phyloP scores from a whole-genome alignment of 106 monocot genomes.

The Posidonia australis region DNA sequence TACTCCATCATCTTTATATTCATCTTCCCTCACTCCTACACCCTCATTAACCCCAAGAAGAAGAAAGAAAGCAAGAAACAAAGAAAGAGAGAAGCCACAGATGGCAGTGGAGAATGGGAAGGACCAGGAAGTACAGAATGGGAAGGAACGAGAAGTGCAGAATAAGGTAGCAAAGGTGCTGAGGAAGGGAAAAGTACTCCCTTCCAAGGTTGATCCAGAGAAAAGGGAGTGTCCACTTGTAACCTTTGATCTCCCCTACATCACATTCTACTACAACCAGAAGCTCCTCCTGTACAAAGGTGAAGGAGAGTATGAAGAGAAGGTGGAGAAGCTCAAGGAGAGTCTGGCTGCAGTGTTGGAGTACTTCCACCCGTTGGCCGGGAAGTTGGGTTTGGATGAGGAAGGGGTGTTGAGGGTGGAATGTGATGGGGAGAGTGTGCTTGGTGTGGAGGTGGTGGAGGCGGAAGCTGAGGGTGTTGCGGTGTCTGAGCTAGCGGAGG shows the following conservation, averaged over 20 bases:
- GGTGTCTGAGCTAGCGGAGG: constrained; percentile 45
- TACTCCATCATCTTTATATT: too few species aligned
- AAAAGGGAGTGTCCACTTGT: constrained; percentile 28
- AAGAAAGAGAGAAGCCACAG: too few species aligned
- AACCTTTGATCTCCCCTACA: constrained; percentile 93
- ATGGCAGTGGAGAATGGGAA: too few species aligned
- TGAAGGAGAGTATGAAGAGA: constrained; percentile 22
- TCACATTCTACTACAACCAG: constrained; percentile 99
- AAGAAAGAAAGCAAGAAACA: too few species aligned
- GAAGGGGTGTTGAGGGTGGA: constrained; percentile 54
- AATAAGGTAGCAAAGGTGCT: constrained; percentile 39
- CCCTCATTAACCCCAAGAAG: too few species aligned
- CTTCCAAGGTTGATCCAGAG: constrained; percentile 15
- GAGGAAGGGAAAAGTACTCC: constrained; percentile 33
- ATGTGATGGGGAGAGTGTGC: constrained; percentile 35
- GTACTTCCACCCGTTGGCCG: constrained; percentile 40
- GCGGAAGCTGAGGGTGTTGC: constrained; percentile 45
- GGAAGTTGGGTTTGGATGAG: constrained; percentile 48
- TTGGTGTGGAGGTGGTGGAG: constrained; percentile 62
- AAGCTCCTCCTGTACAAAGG: constrained; percentile 76
- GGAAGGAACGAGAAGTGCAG: too few species aligned
- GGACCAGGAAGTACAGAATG: too few species aligned
- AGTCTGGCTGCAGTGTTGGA: constrained; percentile 46
- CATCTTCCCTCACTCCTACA: too few species aligned
- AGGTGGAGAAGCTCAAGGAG: constrained; percentile 31